Percentiles rank a stretch among this genome's conserved stretches.
phyloP scores from a whole-genome alignment of 1,139 yeast genomes.

The Saccharomyces uvarum region DNA sequence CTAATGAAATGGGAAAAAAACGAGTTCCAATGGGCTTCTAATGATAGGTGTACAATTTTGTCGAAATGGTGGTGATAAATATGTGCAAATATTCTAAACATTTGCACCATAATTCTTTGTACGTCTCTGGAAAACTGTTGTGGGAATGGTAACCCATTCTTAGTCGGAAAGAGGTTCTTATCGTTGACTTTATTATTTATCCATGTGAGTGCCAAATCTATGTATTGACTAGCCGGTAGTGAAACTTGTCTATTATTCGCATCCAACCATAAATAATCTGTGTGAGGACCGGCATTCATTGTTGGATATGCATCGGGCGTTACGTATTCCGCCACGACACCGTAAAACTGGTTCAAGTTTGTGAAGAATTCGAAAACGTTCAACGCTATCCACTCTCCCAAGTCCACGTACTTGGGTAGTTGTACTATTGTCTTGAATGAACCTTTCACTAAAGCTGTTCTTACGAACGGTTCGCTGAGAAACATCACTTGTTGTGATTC shows the following conservation, averaged over 20 bases:
- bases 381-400: slow-evolving; percentile 91
- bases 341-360: slow-evolving; percentile 79
- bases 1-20: slow-evolving; percentile 93
- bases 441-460: slow-evolving; percentile 94
- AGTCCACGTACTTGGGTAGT: slow-evolving; percentile 88
- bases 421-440: slow-evolving; percentile 93
- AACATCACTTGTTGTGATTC: slow-evolving; percentile 38
- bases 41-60: slow-evolving; percentile 74
- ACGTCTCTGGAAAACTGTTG: slow-evolving; percentile 75
- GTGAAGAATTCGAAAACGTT: slow-evolving; percentile 86
- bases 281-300: slow-evolving; percentile 92
- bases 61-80: slow-evolving; percentile 92
- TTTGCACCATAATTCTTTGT: slow-evolving; percentile 79
- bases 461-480: slow-evolving; percentile 85
- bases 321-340: slow-evolving; percentile 78
- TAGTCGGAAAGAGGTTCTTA: slow-evolving; percentile 85
- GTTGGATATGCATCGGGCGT: slow-evolving; percentile 85
- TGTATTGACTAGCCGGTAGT: slow-evolving; percentile 87
- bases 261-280: slow-evolving; percentile 89
- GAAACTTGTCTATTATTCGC: slow-evolving; percentile 68
- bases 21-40: slow-evolving; percentile 98
- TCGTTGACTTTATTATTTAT: slow-evolving; percentile 81
- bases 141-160: slow-evolving; percentile 89
- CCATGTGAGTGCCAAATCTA: slow-evolving; percentile 89
- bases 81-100: slow-evolving; percentile 96